Percentiles rank a stretch among this genome's conserved stretches.
Conservation (phyloP, 768 basidiomycete genomes). For the Mycena venus region DNA sequence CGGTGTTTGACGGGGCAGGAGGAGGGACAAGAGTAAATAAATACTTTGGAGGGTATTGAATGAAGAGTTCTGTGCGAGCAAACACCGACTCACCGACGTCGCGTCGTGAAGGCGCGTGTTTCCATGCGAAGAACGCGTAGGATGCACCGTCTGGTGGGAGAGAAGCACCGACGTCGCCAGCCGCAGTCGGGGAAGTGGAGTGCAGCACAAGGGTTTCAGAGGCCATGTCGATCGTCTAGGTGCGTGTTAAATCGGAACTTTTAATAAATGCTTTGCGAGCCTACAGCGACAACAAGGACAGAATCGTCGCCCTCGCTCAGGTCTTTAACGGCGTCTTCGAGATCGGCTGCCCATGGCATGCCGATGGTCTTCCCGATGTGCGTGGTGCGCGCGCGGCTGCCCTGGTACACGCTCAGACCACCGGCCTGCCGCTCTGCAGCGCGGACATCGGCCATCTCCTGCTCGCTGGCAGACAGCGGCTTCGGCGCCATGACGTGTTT, state of each 20-base stretch:
- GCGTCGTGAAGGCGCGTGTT: conserved; percentile 60
- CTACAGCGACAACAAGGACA: conserved; percentile 76
- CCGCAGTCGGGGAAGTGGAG: conserved; percentile 52
- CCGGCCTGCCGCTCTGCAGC: conserved; percentile 79
- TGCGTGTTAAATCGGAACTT: not conserved
- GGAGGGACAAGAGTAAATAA: conserved; percentile 93
- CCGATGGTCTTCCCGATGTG: conserved; percentile 74
- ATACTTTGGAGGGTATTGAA: conserved; percentile 66
- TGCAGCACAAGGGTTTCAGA: conserved; percentile 70
- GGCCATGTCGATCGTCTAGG: conserved; percentile 75
- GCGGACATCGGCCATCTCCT: conserved; percentile 83
- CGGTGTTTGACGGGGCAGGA: conserved; percentile 84
- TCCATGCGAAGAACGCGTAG: conserved; percentile 80
- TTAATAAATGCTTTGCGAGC: conserved; percentile 35
- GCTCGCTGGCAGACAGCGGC: conserved; percentile 86
- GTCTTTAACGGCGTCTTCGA: conserved; percentile 72
- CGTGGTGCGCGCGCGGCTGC: conserved; percentile 66
- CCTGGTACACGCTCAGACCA: conserved; percentile 63
- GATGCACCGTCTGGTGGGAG: conserved; percentile 74
- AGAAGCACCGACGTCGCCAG: conserved; percentile 59
- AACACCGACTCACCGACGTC: conserved; percentile 67
- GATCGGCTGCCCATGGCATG: conserved; percentile 76
- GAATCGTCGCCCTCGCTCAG: conserved; percentile 64
- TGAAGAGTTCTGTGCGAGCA: not conserved
- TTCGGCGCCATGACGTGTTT: conserved; percentile 81